Evolutionary conservation across 192 early-diverging fungal genomes (phyloP).

Genomic region (Coemansia sp.): DNA sequence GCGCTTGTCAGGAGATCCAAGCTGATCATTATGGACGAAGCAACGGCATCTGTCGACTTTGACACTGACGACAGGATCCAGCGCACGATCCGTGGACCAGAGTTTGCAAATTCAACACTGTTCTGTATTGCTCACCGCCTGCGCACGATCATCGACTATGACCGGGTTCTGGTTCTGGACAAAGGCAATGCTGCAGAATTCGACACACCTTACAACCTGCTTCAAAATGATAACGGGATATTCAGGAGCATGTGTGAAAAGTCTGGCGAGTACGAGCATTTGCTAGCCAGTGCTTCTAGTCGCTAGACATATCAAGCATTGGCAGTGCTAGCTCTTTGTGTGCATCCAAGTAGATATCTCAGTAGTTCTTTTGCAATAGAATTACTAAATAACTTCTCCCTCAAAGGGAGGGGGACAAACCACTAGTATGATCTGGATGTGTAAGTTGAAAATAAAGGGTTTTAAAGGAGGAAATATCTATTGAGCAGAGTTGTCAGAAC

Average conservation of each 20-base stretch:
- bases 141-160: slow-evolving; percentile 81
- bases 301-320: neutral
- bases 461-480: neutral
- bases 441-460: neutral
- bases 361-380: too few relatives aligned
- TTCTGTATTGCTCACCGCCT: slow-evolving; percentile 91
- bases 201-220: slow-evolving; percentile 72
- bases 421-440: neutral
- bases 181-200: slow-evolving; percentile 79
- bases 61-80: slow-evolving; percentile 86
- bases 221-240: slow-evolving; percentile 59
- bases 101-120: slow-evolving; percentile 73
- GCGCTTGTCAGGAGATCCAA: slow-evolving; percentile 68
- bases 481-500: neutral
- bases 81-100: slow-evolving; percentile 72
- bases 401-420: too few relatives aligned
- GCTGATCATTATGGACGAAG: slow-evolving; percentile 82
- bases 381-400: neutral
- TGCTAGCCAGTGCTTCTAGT: neutral
- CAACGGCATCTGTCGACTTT: slow-evolving; percentile 85
- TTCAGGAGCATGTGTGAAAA: slow-evolving; percentile 81
- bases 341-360: too few relatives aligned
- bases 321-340: neutral
- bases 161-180: slow-evolving; percentile 83
- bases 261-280: slow-evolving; percentile 68